A percentile compares a stretch with the other conserved stretches of the same genome.
Evolutionary conservation across 208 protist genomes (phyloP).

Genomic region (Borovskyia barvae): DNA sequence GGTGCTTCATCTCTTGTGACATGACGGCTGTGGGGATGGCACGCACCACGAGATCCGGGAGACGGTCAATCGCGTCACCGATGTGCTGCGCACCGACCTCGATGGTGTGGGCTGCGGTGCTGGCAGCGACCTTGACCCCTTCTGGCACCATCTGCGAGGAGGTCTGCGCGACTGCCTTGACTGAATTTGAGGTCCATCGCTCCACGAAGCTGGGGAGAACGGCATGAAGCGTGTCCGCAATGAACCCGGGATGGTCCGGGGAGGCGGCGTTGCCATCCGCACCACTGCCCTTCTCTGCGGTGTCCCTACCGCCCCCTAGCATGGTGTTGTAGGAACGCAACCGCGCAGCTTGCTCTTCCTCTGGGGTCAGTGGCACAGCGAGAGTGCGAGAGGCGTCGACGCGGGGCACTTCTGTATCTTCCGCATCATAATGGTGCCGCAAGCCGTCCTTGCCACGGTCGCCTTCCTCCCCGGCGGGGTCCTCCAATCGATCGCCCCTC

Average conservation of each 20-base stretch:
- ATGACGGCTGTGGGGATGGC: constrained; percentile 37
- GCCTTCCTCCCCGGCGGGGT: no score
- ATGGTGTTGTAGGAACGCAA: constrained; percentile 35
- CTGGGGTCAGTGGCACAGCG: constrained; percentile 16
- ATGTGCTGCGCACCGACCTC: constrained; percentile 22
- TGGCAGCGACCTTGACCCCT: constrained; percentile 17
- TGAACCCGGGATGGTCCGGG: constrained; percentile 13
- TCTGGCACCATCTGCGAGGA: constrained; percentile 12
- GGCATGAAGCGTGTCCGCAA: constrained; percentile 26
- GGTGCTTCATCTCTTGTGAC: constrained; percentile 41
- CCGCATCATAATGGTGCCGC: no score
- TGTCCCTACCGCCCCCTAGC: neutral
- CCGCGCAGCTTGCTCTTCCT: constrained; percentile 43
- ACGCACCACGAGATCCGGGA: constrained; percentile 34
- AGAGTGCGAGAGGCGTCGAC: neutral
- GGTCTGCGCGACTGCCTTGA: constrained; percentile 12
- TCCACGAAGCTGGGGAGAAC: constrained; percentile 19
- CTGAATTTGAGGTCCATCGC: constrained; percentile 5
- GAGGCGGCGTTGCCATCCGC: neutral
- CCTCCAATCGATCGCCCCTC: no score
- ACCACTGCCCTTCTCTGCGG: neutral
- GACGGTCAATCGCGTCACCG: constrained; percentile 29
- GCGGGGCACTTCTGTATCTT: no score
- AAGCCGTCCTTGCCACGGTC: neutral
- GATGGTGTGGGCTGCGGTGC: constrained; percentile 12